Conservation (phyloP, 306 rosid genomes). For the Prunus padus region DNA sequence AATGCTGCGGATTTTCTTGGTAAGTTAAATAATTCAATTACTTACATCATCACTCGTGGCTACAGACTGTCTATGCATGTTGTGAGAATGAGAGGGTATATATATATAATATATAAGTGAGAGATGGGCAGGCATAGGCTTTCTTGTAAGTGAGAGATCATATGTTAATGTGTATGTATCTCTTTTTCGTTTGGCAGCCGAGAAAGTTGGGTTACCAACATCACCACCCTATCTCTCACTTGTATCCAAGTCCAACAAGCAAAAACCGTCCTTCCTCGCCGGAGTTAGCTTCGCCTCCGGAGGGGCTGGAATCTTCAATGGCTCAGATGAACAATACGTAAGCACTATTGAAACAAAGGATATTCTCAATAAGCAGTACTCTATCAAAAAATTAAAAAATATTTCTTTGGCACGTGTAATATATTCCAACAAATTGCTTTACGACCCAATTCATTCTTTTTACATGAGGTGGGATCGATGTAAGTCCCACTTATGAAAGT, state of each 20-base stretch:
- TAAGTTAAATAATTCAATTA: not conserved
- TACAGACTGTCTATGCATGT: not conserved
- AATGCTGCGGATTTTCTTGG: constrained; percentile 48
- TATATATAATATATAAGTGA: too few species aligned
- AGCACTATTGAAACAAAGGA: constrained; percentile 21
- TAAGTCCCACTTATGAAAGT: not conserved
- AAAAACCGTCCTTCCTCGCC: constrained; percentile 25
- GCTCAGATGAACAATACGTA: constrained; percentile 45
- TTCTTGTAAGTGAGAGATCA: too few species aligned
- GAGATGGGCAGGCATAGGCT: too few species aligned
- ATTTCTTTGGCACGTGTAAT: not conserved
- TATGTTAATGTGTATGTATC: too few species aligned
- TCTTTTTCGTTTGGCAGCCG: constrained; percentile 23
- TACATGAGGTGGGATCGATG: not conserved
- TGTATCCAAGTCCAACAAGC: constrained; percentile 32
- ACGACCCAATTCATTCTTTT: not conserved
- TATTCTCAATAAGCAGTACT: not conserved
- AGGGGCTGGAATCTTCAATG: constrained; percentile 85
- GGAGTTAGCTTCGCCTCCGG: constrained; percentile 89
- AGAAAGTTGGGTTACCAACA: constrained; percentile 62
- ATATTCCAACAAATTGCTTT: not conserved
- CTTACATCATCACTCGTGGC: not conserved
- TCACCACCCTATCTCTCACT: constrained; percentile 72
- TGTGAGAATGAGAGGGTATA: not conserved
- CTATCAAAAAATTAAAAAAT: not conserved